Evolutionary conservation across 2,329 filamentous ascomycete species (phyloP), one percentile per base, ranked within the genome.

Genomic region (Talaromyces rugulosus): DNA sequence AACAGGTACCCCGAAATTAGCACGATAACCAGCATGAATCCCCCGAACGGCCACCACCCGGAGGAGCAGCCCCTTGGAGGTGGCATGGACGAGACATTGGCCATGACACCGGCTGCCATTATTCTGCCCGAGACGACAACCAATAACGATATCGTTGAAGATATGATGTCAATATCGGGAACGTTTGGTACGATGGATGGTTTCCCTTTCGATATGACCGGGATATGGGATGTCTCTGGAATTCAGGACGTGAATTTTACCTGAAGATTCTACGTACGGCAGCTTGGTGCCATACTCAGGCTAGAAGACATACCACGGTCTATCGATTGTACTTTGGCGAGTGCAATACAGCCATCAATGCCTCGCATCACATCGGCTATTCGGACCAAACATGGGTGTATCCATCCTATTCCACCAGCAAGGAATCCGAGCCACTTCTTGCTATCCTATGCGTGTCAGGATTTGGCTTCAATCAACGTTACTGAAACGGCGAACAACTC

Each of bases 161-260:
- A 79, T 61, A 78, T 79, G 77, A 79, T 79, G 77, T 78, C 76
- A 0, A 78, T 79, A 44, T 78, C 77, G 1, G 75, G 75, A 61
- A 77, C 76, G 0, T 79, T 79, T 59, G 77, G 76, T 9, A 78
- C 77, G 5, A 78, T 79, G 76, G 77, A 79, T 62, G 77, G 77
- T 2, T 78, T 79, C 63, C 77, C 77, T 23, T 78, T 79, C 63
- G 77, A 79, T 63, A 79, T 79, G 77, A 78, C 77, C 5, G 77
- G 77, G 31, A 78, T 79, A 42, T 79, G 77, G 77, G 77, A 78
- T 66, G 73, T 78, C 12, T 76, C 76, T 40, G 76, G 77, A 47
- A 75, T 77, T 63, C 75, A 77, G 57, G 74, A 77, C 54, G 72
- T 76, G 27, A 75, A 75, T 66, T 64, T 76, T 34, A 62, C 61